These are phyloP conservation scores for Entophlyctis luteolus DNA, from an alignment of 192 early-diverging fungal genomes.

Conservation along the genomic window DNA sequence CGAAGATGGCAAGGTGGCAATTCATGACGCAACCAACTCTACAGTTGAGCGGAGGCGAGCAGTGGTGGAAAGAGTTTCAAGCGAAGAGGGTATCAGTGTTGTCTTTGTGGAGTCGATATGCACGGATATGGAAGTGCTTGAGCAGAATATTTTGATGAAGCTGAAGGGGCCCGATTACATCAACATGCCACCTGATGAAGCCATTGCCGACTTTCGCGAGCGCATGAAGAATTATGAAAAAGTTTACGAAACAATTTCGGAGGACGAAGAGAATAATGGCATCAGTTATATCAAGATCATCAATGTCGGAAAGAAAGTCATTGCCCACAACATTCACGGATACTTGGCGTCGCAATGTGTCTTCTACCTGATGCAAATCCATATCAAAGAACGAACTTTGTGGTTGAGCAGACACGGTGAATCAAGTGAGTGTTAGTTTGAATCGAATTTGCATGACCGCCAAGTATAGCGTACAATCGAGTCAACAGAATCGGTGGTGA, in stretches of 20 bases:
- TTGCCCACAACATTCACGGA: constrained; percentile 84
- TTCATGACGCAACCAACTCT: constrained; percentile 92
- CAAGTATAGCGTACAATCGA: constrained; percentile 70
- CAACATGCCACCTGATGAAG: constrained; percentile 72
- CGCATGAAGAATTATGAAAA: constrained; percentile 90
- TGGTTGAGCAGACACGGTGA: constrained; percentile 95
- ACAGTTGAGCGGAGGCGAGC: constrained; percentile 70
- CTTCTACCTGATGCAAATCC: constrained; percentile 98
- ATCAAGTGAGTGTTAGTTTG: constrained; percentile 32
- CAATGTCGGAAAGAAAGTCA: constrained; percentile 93
- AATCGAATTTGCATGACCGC: background rate
- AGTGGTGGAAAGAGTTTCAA: constrained; percentile 30
- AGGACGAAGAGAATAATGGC: constrained; percentile 72
- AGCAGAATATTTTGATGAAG: constrained; percentile 85
- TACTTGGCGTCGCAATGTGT: constrained; percentile 90
- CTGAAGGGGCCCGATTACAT: constrained; percentile 92
- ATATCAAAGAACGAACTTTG: constrained; percentile 74
- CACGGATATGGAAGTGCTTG: constrained; percentile 68
- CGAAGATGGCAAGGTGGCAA: constrained; percentile 78
- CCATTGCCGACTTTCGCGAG: constrained; percentile 79
- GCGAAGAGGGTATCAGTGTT: constrained; percentile 29
- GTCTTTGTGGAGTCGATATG: constrained; percentile 76
- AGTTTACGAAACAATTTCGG: constrained; percentile 80
- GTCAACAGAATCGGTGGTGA: constrained; percentile 84
- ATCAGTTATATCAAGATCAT: constrained; percentile 90